A percentile compares a stretch with the other conserved stretches of the same genome.
Conservation (phyloP, 2,329 filamentous ascomycete genomes). For the Epichloe amarillans region DNA sequence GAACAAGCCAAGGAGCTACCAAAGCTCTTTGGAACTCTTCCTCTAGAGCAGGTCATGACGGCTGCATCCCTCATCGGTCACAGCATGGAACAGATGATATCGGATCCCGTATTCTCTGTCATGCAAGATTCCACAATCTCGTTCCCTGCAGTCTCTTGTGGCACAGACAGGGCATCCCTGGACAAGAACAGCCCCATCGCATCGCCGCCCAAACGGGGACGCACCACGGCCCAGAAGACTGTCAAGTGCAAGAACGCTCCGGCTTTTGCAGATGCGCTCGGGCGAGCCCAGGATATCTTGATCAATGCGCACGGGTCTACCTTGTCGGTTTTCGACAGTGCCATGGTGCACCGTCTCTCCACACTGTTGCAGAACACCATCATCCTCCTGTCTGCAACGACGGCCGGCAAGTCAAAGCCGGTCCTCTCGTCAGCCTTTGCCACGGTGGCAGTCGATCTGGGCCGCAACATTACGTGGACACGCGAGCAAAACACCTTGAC, state of each 20-base stretch:
- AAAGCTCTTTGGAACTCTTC: conserved; percentile 24
- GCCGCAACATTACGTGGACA: conserved; percentile 54
- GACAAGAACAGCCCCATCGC: conserved; percentile 24
- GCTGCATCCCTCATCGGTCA: conserved; percentile 56
- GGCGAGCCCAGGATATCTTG: conserved; percentile 52
- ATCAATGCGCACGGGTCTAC: conserved; percentile 48
- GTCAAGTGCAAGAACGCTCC: conserved; percentile 19
- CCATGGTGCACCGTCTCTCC: conserved; percentile 49
- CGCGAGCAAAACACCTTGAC: conserved; percentile 45
- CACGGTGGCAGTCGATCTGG: conserved; percentile 53
- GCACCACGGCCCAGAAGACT: conserved; percentile 13
- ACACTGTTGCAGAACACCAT: conserved; percentile 51
- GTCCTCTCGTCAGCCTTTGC: conserved; percentile 42
- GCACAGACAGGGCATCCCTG: conserved; percentile 25
- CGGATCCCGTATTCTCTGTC: conserved; percentile 75
- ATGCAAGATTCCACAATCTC: conserved; percentile 89
- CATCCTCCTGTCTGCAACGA: conserved; percentile 51
- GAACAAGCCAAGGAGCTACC: conserved; percentile 33
- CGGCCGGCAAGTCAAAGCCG: conserved; percentile 30
- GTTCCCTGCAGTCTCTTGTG: conserved; percentile 52
- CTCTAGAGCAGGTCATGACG: conserved; percentile 44
- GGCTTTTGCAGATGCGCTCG: conserved; percentile 45
- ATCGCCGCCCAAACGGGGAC: conserved; percentile 22
- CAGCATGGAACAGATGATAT: conserved; percentile 58
- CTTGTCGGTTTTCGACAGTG: conserved; percentile 38